Evolutionary conservation across 2,329 filamentous ascomycete genomes (phyloP), one percentile per base, ranked within the genome.

Genomic region (Alternaria arborescens): DNA sequence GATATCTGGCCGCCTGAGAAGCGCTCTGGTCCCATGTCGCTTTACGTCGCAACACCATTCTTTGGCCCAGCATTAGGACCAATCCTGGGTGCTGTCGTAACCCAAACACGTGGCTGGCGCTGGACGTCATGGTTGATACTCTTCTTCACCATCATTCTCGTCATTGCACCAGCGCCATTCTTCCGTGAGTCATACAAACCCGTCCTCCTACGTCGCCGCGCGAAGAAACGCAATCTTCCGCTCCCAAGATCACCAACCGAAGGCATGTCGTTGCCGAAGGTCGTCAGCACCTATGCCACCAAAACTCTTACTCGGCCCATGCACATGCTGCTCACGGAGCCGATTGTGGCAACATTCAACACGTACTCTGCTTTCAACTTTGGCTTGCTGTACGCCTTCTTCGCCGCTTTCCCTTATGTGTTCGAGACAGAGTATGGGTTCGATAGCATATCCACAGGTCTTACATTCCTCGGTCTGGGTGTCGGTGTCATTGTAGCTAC

Each of bases 141-240:
- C 24, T 76, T 82, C 62, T 76, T 81, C 58, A 73, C 74, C 2
- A 70, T 78, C 2, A 71, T 74, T 18, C 47, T 61, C 3, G 71
- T 77, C 18, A 71, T 75, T 48, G 34, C 78, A 18, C 66, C 72
- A 1, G 60, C 82, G 0, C 58, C 82, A 3, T 78, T 82, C 11
- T 81, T 81, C 55, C 67, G 77, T 30, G 87, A 89, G 67, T 86
- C 86, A 0, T 87, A 85, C 65, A 83, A 86, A 18, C 79, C 79
- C 52, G 72, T 77, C 53, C 81, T 86, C 0, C 74, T 85, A 1
- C 64, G 72, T 41, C 70, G 68, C 38, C 71, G 76, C 16, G 75
- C 74, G 12, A 77, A 77, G 55, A 26, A 61, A 41, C 44, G 36
- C 1, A 34, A 38, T 20, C 28, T 48, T 7, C 51, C 57, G 3